Base-by-base conservation (phyloP, 1,284 basidiomycete species). In the Malassezia restricta region DNA sequence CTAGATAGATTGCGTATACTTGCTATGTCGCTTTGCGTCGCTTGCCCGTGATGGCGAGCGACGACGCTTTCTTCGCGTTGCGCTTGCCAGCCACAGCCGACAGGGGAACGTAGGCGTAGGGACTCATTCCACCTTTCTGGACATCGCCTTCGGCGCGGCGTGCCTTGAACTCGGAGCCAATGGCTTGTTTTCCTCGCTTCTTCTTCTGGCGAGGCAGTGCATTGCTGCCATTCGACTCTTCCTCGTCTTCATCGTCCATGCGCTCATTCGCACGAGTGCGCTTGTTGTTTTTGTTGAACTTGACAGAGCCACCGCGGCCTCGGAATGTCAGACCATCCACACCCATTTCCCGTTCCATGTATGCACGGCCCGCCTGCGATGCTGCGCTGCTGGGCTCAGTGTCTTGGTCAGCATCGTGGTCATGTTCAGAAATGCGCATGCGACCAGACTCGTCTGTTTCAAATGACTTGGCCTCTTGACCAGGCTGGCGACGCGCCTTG, bases 361-460 rank as follows among this genome's bases (percentile, higher is more conserved):
- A 98, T 1, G 89, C 90, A 0, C 52, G 51, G 8, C 74, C 73
- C 9, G 33, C 11, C n/a, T 2, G 32, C 17, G 64, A 68, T 24
- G 14, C 66, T 75, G 29, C 72, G 76, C 8, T 75, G 29, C 74
- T 61, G 6, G 46, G 46, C 8, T 57, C 59, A 2, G 11, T 5
- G 33, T 35, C 33, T 15, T 12, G 11, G 11, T 15, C 15, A 12
- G 33, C 33, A 15, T 35, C 33, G 20, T 24, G 20, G 33, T 35
- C 33, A 28, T 58, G 58, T 20, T 82, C 80, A 37, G 80, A 79
- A 64, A 98, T 84, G 66, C 95, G 78, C 80, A 98, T 82, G 71
- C 85, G 87, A n/a, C 94, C 92, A 0, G 82, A 83, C 41, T 82
- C 81, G 65, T 96, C 91, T 0, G 81, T 86, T 75, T 87, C 87